Evolutionary conservation across 345 rosid species (phyloP).

Genomic region (Toxicodendron radicans): DNA sequence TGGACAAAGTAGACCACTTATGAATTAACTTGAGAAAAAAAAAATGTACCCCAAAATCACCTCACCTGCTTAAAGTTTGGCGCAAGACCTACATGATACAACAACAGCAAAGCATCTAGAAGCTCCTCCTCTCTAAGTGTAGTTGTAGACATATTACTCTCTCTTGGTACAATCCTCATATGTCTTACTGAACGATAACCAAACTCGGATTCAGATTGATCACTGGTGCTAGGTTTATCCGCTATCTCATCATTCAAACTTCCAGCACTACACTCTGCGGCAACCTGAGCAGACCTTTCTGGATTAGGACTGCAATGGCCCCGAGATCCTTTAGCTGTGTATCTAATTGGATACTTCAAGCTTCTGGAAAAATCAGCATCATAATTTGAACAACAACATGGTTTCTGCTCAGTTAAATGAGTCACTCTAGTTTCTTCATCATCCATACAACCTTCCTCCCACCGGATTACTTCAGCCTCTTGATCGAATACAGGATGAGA

Average conservation of each 20-base stretch:
- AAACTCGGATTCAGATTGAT: slow-evolving; percentile 82
- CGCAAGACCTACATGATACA: slow-evolving; percentile 91
- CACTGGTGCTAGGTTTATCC: slow-evolving; percentile 91
- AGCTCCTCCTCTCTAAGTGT: slow-evolving; percentile 88
- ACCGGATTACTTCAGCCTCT: slow-evolving; percentile 70
- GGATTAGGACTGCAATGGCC: slow-evolving; percentile 63
- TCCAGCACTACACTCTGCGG: slow-evolving; percentile 78
- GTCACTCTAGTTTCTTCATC: slow-evolving; percentile 73
- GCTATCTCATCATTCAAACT: slow-evolving; percentile 80
- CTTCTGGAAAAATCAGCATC: slow-evolving; percentile 68
- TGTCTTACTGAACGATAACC: slow-evolving; percentile 64
- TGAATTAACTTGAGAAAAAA: background rate
- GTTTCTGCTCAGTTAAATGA: slow-evolving; percentile 74
- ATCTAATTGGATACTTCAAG: slow-evolving; percentile 58
- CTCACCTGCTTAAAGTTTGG: slow-evolving; percentile 95
- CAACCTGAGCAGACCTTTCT: slow-evolving; percentile 84
- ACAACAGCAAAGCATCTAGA: slow-evolving; percentile 67
- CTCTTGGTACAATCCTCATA: slow-evolving; percentile 50
- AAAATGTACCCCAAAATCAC: background rate
- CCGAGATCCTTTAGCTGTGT: slow-evolving; percentile 54
- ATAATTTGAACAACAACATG: slow-evolving; percentile 88
- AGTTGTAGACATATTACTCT: slow-evolving; percentile 59
- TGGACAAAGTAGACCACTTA: background rate
- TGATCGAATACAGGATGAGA: slow-evolving; percentile 63
- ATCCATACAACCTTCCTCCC: slow-evolving; percentile 99